phyloP scores from a whole-genome alignment of 805 yeast genomes.

The Cyberlindnera americana region DNA sequence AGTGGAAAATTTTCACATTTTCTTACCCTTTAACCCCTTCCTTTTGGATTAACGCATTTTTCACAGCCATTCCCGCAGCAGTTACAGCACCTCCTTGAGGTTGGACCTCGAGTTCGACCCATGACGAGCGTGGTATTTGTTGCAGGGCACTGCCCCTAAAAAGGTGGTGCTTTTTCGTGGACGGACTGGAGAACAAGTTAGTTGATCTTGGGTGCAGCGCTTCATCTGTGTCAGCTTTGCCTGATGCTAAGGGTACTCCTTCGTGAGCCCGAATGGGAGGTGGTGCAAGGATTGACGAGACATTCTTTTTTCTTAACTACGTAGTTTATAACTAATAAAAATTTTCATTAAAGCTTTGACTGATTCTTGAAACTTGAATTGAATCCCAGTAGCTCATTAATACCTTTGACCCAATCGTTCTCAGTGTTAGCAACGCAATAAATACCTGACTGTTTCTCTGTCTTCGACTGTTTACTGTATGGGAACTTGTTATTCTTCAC shows the following conservation, averaged over 20 bases:
- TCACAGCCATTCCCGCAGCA: slow-evolving; percentile 60
- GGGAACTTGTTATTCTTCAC: slow-evolving; percentile 50
- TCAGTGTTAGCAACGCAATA: slow-evolving; percentile 84
- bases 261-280: slow-evolving; percentile 74
- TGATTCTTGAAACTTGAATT: slow-evolving; percentile 71
- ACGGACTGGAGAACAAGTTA: slow-evolving; percentile 60
- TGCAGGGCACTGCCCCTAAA: too few species aligned
- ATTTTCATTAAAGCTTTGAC: slow-evolving; percentile 14
- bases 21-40: too few species aligned
- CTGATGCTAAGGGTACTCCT: slow-evolving; percentile 63
- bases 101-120: slow-evolving; percentile 67
- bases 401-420: slow-evolving; percentile 89
- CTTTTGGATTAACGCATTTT: slow-evolving; percentile 44
- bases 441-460: slow-evolving; percentile 49
- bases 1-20: too few species aligned
- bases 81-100: slow-evolving; percentile 65
- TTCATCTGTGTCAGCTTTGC: slow-evolving; percentile 47
- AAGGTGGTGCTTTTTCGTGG: slow-evolving; percentile 30
- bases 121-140: slow-evolving; percentile 59
- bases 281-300: slow-evolving; percentile 48
- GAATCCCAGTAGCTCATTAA: slow-evolving; percentile 85
- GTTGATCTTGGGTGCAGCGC: slow-evolving; percentile 75
- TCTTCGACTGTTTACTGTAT: slow-evolving; percentile 24
- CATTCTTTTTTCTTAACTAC: slow-evolving; percentile 20
- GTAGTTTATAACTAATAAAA: too few species aligned